Conservation (phyloP, 164 flowering plant species). For the Hamamelis virginiana region DNA sequence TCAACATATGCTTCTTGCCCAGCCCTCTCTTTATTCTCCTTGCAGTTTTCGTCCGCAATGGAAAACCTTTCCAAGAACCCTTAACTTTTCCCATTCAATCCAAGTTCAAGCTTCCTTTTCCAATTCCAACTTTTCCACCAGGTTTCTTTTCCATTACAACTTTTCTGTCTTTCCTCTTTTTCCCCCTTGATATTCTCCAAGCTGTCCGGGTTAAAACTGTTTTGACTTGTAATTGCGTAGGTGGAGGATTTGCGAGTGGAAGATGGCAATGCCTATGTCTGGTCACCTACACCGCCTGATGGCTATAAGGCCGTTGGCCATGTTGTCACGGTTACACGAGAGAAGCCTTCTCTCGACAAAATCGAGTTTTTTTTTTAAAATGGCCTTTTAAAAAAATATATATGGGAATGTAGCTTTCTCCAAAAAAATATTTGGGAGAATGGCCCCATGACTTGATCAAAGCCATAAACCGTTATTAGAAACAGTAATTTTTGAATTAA, state of each 20-base stretch:
- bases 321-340: slow-evolving; percentile 52
- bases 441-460: too few relatives aligned
- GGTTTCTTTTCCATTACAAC: slow-evolving; percentile 20
- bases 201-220: not conserved
- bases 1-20: too few relatives aligned
- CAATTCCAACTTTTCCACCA: slow-evolving; percentile 49
- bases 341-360: slow-evolving; percentile 68
- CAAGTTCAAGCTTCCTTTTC: slow-evolving; percentile 59
- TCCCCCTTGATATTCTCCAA: not conserved
- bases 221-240: slow-evolving; percentile 26
- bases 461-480: too few relatives aligned
- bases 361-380: too few relatives aligned
- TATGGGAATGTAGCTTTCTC: too few relatives aligned
- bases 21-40: too few relatives aligned
- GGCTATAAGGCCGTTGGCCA: slow-evolving; percentile 68
- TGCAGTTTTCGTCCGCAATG: too few relatives aligned
- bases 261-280: slow-evolving; percentile 54
- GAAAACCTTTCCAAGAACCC: slow-evolving; percentile 28
- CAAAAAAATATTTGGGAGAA: too few relatives aligned
- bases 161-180: not conserved
- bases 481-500: too few relatives aligned
- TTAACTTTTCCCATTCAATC: slow-evolving; percentile 39
- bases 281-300: slow-evolving; percentile 68
- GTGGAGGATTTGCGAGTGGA: slow-evolving; percentile 75
- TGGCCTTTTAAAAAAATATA: too few relatives aligned